A percentile compares a stretch with the other conserved stretches of the same genome.
Conservation (phyloP, 352 stramenopile genomes). For the Globisporangium lucens region DNA sequence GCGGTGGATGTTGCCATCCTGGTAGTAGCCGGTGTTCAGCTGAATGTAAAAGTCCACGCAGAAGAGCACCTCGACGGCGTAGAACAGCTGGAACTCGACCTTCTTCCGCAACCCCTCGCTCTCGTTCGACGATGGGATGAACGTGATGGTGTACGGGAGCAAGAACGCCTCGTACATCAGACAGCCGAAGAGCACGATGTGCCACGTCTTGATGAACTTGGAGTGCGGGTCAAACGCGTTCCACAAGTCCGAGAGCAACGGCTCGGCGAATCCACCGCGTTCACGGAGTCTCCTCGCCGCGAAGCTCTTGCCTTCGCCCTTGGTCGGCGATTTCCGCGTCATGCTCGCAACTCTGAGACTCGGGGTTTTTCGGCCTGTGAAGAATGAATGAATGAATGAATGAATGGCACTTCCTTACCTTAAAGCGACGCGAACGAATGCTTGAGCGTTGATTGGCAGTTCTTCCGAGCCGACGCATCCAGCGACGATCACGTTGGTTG, state of each 20-base stretch:
- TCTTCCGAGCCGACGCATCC: neutral
- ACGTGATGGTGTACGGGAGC: slow-evolving; percentile 41
- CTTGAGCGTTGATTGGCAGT: neutral
- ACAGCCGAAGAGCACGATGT: slow-evolving; percentile 39
- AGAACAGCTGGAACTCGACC: slow-evolving; percentile 26
- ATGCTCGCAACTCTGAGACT: neutral
- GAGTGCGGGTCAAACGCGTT: slow-evolving; percentile 56
- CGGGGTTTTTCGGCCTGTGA: neutral
- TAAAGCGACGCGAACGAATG: neutral
- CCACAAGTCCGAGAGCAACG: slow-evolving; percentile 15
- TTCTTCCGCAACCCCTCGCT: neutral
- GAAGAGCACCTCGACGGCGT: slow-evolving; percentile 44
- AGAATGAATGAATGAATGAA: neutral
- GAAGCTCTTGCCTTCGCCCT: slow-evolving; percentile 3
- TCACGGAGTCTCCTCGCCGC: neutral
- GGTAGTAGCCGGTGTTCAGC: slow-evolving; percentile 50
- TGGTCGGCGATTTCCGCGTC: neutral
- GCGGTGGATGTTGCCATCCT: slow-evolving; percentile 38
- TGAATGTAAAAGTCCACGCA: slow-evolving; percentile 51
- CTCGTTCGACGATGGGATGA: slow-evolving; percentile 4
- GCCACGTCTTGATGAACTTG: slow-evolving; percentile 39
- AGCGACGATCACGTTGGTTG: neutral
- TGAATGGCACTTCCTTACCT: neutral
- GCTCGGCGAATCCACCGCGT: neutral
- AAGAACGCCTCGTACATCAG: slow-evolving; percentile 50